A percentile compares a stretch with the other conserved stretches of the same genome.
Conservation (phyloP, 495 filamentous ascomycete species). For the Aspergillus bertholletiae region DNA sequence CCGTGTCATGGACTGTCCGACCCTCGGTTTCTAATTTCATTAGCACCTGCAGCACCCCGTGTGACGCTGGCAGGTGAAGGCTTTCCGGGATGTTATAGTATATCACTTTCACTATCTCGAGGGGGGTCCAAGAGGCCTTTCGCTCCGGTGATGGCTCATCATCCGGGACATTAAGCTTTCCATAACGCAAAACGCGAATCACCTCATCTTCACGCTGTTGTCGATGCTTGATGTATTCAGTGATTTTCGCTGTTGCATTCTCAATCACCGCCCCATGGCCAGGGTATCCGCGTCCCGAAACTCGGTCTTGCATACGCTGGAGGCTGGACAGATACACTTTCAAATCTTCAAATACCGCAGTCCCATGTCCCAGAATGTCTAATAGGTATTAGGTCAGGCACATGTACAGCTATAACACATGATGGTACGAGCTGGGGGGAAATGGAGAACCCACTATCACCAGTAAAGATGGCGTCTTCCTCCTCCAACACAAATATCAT, state of each 20-base stretch:
- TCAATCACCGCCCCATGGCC: constrained; percentile 79
- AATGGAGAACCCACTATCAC: constrained; percentile 57
- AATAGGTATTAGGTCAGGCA: neutral
- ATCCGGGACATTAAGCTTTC: constrained; percentile 28
- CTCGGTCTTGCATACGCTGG: constrained; percentile 62
- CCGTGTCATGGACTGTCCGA: constrained; percentile 46
- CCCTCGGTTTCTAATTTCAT: constrained; percentile 67
- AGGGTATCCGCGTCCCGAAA: constrained; percentile 74
- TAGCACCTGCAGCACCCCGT: constrained; percentile 65
- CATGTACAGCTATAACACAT: neutral
- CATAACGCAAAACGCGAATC: constrained; percentile 56
- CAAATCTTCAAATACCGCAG: constrained; percentile 86
- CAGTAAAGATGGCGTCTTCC: constrained; percentile 86
- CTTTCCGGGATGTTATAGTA: constrained; percentile 75
- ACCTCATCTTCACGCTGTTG: constrained; percentile 79
- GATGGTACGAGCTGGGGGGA: neutral
- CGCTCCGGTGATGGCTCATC: constrained; percentile 33
- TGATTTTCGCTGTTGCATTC: constrained; percentile 60
- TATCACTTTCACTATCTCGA: constrained; percentile 81
- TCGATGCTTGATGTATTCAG: constrained; percentile 81
- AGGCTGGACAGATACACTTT: constrained; percentile 68
- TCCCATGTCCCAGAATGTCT: constrained; percentile 89
- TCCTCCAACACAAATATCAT: constrained; percentile 68
- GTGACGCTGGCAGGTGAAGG: constrained; percentile 68
- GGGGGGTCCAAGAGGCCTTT: constrained; percentile 54